Percentiles rank a stretch among this genome's conserved stretches.
phyloP scores from a whole-genome alignment of 495 filamentous ascomycete genomes.

The Astrothelium subdiscretum region DNA sequence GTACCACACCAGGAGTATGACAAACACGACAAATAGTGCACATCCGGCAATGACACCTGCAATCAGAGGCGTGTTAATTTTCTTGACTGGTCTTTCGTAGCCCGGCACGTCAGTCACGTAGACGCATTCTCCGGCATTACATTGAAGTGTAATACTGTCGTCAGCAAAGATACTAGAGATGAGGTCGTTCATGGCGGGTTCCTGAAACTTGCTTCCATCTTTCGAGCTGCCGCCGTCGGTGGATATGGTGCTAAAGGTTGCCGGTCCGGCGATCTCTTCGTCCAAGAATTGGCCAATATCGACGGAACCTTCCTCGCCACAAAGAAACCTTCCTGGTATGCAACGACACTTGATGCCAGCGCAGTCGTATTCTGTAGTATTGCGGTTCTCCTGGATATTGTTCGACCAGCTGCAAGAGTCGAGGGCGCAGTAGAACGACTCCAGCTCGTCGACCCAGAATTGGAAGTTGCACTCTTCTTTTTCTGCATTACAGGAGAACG shows the following conservation, averaged over 20 bases:
- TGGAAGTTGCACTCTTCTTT: slow-evolving; percentile 78
- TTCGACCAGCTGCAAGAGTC: slow-evolving; percentile 65
- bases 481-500: slow-evolving; percentile 77
- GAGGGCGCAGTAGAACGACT: slow-evolving; percentile 93
- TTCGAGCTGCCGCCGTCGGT: slow-evolving; percentile 44
- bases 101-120: slow-evolving; percentile 87
- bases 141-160: slow-evolving; percentile 69
- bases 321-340: slow-evolving; percentile 83
- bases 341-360: slow-evolving; percentile 76
- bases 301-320: slow-evolving; percentile 79
- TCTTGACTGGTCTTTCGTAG: slow-evolving; percentile 76
- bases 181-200: slow-evolving; percentile 80
- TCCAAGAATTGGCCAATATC: slow-evolving; percentile 83
- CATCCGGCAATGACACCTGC: slow-evolving; percentile 85
- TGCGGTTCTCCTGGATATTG: slow-evolving; percentile 55
- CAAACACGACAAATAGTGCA: slow-evolving; percentile 74
- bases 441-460: slow-evolving; percentile 88
- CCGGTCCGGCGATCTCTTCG: slow-evolving; percentile 71
- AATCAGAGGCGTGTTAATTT: slow-evolving; percentile 94
- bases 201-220: slow-evolving; percentile 69
- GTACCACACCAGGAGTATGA: slow-evolving; percentile 79
- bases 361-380: slow-evolving; percentile 75
- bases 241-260: slow-evolving; percentile 62
- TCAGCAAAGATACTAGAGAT: slow-evolving; percentile 86
- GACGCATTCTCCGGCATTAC: slow-evolving; percentile 81